phyloP scores from a whole-genome alignment of 176 grass and related monocot species.

The Puya raimondii region DNA sequence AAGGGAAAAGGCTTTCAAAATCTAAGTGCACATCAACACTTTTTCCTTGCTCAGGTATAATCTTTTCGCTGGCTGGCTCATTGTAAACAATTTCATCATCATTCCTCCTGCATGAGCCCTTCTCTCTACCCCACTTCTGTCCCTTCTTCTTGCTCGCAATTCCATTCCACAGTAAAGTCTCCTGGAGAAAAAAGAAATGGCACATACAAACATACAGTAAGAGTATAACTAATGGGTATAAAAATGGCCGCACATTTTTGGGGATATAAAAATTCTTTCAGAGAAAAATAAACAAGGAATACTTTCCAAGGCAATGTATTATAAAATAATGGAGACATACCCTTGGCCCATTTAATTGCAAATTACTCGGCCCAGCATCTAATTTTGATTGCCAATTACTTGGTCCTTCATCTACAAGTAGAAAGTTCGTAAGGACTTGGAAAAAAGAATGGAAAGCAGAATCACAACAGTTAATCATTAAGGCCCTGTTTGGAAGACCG shows the following conservation, averaged over 20 bases:
- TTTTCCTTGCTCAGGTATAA: conserved; percentile 35
- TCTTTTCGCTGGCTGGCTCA: conserved; percentile 23
- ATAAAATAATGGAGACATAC: neutral
- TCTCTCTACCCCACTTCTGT: conserved; percentile 74
- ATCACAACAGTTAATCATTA: neutral
- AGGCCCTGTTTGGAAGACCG: no score
- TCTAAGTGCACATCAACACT: conserved; percentile 32
- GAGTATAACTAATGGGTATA: neutral
- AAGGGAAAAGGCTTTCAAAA: conserved; percentile 61
- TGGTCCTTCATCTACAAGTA: conserved; percentile 17
- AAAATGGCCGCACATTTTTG: neutral
- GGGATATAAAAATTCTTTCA: neutral
- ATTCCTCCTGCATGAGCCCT: conserved; percentile 18
- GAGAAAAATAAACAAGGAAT: neutral
- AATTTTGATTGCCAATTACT: conserved; percentile 13
- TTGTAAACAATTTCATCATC: conserved; percentile 10
- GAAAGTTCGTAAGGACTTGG: neutral
- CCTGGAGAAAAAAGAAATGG: conserved; percentile 35
- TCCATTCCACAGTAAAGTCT: conserved; percentile 63
- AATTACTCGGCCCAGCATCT: conserved; percentile 15
- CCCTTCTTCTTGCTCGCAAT: conserved; percentile 86
- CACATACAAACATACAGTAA: conserved; percentile 9
- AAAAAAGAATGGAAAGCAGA: neutral
- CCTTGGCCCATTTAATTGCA: conserved; percentile 10
- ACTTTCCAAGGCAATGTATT: neutral